Evolutionary conservation across 768 basidiomycete genomes (phyloP).

Genomic region (Leccinum boreale): DNA sequence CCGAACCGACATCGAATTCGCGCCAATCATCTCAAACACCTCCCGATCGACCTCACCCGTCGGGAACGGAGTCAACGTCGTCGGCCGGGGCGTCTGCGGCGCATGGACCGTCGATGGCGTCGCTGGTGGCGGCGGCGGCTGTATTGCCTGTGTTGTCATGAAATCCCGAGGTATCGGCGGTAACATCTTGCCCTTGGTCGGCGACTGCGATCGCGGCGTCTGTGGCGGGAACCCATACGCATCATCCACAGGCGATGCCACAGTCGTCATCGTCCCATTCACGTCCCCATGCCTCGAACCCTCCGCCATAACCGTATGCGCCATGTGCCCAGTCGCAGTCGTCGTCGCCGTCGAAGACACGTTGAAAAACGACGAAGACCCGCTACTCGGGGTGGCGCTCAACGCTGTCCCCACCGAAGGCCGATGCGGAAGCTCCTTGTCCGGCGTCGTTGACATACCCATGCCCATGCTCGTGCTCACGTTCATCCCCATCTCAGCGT

Average conservation of each 20-base stretch:
- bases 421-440: slow-evolving; percentile 46
- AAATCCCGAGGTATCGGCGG: slow-evolving; percentile 82
- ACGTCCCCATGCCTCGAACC: slow-evolving; percentile 26
- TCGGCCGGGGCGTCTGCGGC: slow-evolving; percentile 36
- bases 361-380: slow-evolving; percentile 85
- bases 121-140: slow-evolving; percentile 4
- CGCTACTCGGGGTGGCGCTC: slow-evolving; percentile 67
- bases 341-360: slow-evolving; percentile 52
- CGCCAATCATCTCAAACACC: slow-evolving; percentile 69
- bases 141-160: slow-evolving; percentile 16
- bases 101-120: not conserved
- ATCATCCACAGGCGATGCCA: slow-evolving; percentile 27
- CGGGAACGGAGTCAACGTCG: slow-evolving; percentile 47
- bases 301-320: slow-evolving; percentile 40
- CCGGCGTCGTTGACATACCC: slow-evolving; percentile 26
- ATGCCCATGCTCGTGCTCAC: not conserved
- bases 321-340: slow-evolving; percentile 28
- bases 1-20: slow-evolving; percentile 80
- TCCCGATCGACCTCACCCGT: slow-evolving; percentile 67
- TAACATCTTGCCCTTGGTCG: slow-evolving; percentile 61
- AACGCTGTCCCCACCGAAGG: slow-evolving; percentile 47
- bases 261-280: slow-evolving; percentile 21
- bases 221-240: slow-evolving; percentile 3
- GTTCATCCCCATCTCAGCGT: slow-evolving; percentile 14
- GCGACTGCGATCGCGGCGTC: slow-evolving; percentile 43